Base-by-base conservation (phyloP, 352 stramenopile species). In the Phytophthora hybrid region DNA sequence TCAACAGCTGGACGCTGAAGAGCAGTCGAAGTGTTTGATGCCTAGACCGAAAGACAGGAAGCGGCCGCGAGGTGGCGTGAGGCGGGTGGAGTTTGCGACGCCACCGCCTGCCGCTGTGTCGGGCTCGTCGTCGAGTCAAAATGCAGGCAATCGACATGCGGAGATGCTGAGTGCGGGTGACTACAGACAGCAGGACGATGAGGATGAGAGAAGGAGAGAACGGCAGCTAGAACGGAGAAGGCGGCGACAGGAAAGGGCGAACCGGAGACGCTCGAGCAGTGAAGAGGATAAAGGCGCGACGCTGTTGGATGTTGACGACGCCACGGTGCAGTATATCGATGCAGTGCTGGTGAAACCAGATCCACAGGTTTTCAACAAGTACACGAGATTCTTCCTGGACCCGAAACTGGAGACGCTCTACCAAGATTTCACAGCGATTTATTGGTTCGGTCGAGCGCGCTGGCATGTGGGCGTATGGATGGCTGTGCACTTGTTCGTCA, bases 401-500 rank as follows among this genome's bases (percentile, higher is more conserved):
- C 65, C 61, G 10, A 85, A 87, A 21, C 75, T 97, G 19, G 90
- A 97, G 74, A 76, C 74, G 21, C 44, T 95, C 47, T 97, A 97
- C 66, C 90, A 97, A 63, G 85, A 94, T 77, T 97, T 94, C 77
- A 95, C 88, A 47, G 83, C 87, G 5, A 77, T 92, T 57, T 89
- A 93, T 76, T 95, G 90, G 90, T 95, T 95, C 34, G 59, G 71
- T 19, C 88, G 88, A 49, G 90, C 90, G 54, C 87, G 88, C 23
- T 92, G 81, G 76, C 87, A 94, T 61, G 81, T 97, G 11, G 59
- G 79, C 44, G 69, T 95, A 13, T 91, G 89, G 78, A 95, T 95
- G 57, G 47, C 71, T 26, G 74, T 95, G 31, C 90, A 97, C 64
- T 69, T 86, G 18, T 77, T 93, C 14, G 84, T 94, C 18, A 83